Percentiles rank a stretch among this genome's conserved stretches.
phyloP scores from a whole-genome alignment of 805 yeast genomes.

The Myxozyma mucilagina region DNA sequence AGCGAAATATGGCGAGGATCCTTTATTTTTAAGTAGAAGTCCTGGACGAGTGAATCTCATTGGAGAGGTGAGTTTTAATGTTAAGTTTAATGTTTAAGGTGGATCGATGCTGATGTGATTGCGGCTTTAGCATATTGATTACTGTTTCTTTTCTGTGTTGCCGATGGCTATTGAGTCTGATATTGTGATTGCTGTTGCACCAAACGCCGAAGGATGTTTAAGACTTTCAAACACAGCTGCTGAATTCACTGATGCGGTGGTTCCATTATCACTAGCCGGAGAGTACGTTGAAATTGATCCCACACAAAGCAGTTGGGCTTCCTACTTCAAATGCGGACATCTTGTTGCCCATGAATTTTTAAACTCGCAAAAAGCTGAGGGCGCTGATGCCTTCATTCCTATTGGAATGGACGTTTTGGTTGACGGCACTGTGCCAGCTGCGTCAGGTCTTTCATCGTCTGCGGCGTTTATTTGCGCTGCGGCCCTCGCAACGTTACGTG shows the following conservation, averaged over 20 bases:
- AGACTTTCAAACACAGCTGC: conserved; percentile 43
- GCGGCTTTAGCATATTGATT: conserved; percentile 57
- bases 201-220: conserved; percentile 32
- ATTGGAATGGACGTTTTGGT: conserved; percentile 49
- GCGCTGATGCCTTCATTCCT: background rate
- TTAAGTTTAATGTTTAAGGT: background rate
- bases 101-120: background rate
- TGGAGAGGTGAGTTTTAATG: conserved; percentile 50
- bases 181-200: conserved; percentile 54
- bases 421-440: conserved; percentile 70
- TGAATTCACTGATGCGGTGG: conserved; percentile 30
- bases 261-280: conserved; percentile 25
- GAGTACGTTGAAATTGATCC: conserved; percentile 49
- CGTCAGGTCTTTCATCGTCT: conserved; percentile 68
- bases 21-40: conserved; percentile 52
- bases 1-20: conserved; percentile 1
- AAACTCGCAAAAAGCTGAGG: conserved; percentile 35
- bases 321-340: conserved; percentile 64
- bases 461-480: conserved; percentile 73
- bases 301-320: conserved; percentile 57
- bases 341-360: conserved; percentile 44
- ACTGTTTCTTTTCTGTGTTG: conserved; percentile 62
- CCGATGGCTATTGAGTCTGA: conserved; percentile 76
- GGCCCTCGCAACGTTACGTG: conserved; percentile 56
- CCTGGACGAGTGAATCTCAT: conserved; percentile 78